Base-by-base conservation (phyloP, 306 rosid species). In the Abrus pulchellus region DNA sequence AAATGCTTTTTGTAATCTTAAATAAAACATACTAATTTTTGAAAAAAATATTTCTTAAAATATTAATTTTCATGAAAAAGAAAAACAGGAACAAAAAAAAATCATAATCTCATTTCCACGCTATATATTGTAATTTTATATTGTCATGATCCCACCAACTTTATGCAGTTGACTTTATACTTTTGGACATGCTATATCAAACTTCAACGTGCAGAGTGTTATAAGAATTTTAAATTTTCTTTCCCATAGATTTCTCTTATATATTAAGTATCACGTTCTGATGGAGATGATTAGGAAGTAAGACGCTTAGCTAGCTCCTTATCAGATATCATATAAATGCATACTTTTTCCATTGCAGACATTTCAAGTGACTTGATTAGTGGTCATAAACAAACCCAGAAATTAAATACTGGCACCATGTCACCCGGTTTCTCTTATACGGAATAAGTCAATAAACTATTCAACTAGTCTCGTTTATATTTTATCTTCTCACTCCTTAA, bases 151-250 rank as follows among this genome's bases (percentile, higher is more conserved):
- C 56, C 43, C 44, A 41, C 5, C 28, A 6, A 36, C 85, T 67
- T 45, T 33, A 76, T 32, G 61, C 67, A 8, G 49, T 48, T 68
- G 81, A 47, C 81, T 27, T 68, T 67, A 28, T 49, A 9, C 81
- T 64, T 72, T 32, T n/a, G 11, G 5, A 29, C 14, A 9, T 41
- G 47, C 44, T 29, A 41, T 29, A 41, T 76, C 36, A 49, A n/a
- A 9, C 34, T 48, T 54, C 30, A 76, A 48, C 52, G 34, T 34
- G 71, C n/a, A 32, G 70, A 32, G 34, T 9, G 28, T 61, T 47
- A 32, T 62, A 64, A 50, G 30, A 52, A 66, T 66, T 47, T 66
- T 40, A 29, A n/a, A 3, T 29, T 3, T 13, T 30, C 9, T 14
- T 4, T 61, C 1, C 4, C 4, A 0, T 70, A 4, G 20, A 7